Evolutionary conservation across 2,329 filamentous ascomycete genomes (phyloP).

Genomic region (Aureobasidium sp.): DNA sequence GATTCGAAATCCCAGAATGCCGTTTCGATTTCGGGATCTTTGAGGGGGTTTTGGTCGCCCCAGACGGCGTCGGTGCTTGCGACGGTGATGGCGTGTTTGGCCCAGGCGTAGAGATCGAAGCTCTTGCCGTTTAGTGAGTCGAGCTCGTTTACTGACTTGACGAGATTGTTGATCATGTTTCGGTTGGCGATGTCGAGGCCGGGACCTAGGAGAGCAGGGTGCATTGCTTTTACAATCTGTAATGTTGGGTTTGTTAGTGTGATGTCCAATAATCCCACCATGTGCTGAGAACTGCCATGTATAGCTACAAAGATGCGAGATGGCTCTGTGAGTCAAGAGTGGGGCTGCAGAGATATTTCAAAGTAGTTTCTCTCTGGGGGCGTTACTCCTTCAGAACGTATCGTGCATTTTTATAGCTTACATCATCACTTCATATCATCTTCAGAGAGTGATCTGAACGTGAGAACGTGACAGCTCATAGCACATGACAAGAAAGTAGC

Average conservation of each 20-base stretch:
- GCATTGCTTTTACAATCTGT: conserved; percentile 24
- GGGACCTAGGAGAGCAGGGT: conserved; percentile 27
- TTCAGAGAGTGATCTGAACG: background rate
- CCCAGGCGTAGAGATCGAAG: conserved; percentile 34
- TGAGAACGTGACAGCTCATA: no score
- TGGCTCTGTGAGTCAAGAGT: background rate
- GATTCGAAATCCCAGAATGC: conserved; percentile 37
- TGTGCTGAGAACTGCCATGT: background rate
- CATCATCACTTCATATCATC: background rate
- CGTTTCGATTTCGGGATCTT: conserved; percentile 30
- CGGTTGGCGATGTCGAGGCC: conserved; percentile 32
- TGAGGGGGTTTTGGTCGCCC: conserved; percentile 38
- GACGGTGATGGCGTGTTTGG: conserved; percentile 32
- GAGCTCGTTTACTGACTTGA: conserved; percentile 23
- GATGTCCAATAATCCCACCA: background rate
- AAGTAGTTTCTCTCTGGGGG: background rate
- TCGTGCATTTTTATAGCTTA: background rate
- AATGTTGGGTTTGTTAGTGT: background rate
- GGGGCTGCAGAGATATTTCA: background rate
- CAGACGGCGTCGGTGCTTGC: conserved; percentile 38
- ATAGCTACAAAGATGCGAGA: background rate
- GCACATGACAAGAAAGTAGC: no score
- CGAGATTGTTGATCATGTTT: conserved; percentile 21
- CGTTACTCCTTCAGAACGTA: background rate
- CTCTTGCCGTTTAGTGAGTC: conserved; percentile 20